Base-by-base conservation (phyloP, 257 asterid species). In the Ilex asprella region DNA sequence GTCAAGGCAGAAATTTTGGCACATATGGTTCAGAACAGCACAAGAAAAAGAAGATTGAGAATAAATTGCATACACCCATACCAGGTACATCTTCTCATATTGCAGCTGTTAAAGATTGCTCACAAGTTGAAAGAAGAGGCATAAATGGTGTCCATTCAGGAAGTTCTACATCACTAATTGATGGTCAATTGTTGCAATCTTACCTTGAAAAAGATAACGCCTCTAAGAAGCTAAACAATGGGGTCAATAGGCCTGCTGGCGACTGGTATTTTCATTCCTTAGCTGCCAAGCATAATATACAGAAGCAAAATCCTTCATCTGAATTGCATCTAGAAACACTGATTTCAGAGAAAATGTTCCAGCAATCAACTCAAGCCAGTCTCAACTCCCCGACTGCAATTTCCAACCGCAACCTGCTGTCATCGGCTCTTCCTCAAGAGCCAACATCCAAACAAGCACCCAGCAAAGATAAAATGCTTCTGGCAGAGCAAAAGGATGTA, bases 401-500 rank as follows among this genome's bases (percentile, higher is more conserved):
- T 35, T 35, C 8, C 8, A 4, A 35, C 41, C 8, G 41, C 2
- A 35, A 35, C 41, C 41, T 35, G 41, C 41, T 35, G 41, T 35
- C 41, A 3, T 35, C 41, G 8, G 8, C 41, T 35, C 41, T 8
- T 3, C 41, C 41, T 3, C 41, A 35, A 35, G 41, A 35, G 0
- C 41, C 41, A 8, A 8, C 41, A 54, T 61, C 82, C 46, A 70
- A 69, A 39, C 75, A 82, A 73, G 61, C 58, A 65, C 31, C 60
- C 56, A 51, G 59, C 54, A 59, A 59, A 58, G 74, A 69, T 61
- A 75, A 67, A 61, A 31, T 57, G 63, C 82, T 63, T 60, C 73
- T 64, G 54, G 69, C 69, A 72, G 74, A 71, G 63, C 63, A 73
- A 70, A 68, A 43, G 65, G 70, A 69, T 54, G 63, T 55, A 63